Evolutionary conservation across 1,284 basidiomycete genomes (phyloP), one percentile per base, ranked within the genome.

Genomic region (Cryptococcus jaspeensis): DNA sequence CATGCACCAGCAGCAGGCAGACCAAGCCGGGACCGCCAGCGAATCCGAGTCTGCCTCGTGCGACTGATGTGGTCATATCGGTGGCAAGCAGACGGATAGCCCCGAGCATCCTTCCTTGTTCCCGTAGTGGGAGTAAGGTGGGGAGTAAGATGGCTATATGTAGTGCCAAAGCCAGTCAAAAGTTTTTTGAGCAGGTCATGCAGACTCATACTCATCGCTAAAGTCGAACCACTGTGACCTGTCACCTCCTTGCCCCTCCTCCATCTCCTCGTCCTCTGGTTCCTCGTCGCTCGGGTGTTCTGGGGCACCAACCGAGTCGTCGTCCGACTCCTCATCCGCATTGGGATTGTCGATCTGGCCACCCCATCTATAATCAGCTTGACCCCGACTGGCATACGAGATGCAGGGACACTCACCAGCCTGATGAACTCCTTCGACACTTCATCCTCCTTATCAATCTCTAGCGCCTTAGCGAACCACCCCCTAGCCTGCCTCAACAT

Each of bases 391-490:
- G 9, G 2, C 38, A 43, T 37, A 9, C 7, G 23, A 7, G 32
- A 35, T 16, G 6, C 2, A 9, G 25, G 1, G 20, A 39, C 13
- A 66, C 70, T 54, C 41, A 74, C 72, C 37, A 74, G 22, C 5
- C 51, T 28, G n/a, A 70, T 49, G 39, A 71, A 75, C 36, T 67
- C 63, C 22, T 40, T 40, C 0, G 74, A 67, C 1, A 74, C 69
- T 8, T 58, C 39, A 50, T 71, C 65, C 23, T 45, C 36, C 28
- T 42, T 43, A 43, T 72, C 70, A 5, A 74, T 53, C 16, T 56
- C 59, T 32, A 70, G 46, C 4, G 74, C 70, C 42, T 69, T 69
- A 18, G 32, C 48, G 38, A 76, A 76, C 60, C 63, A 72, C 1
- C 50, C 57, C 37, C 66, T 64, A 0, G 72, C 74, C 12, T 62